Conservation (phyloP, 2,329 filamentous ascomycete species). For the Massarina eburnea region DNA sequence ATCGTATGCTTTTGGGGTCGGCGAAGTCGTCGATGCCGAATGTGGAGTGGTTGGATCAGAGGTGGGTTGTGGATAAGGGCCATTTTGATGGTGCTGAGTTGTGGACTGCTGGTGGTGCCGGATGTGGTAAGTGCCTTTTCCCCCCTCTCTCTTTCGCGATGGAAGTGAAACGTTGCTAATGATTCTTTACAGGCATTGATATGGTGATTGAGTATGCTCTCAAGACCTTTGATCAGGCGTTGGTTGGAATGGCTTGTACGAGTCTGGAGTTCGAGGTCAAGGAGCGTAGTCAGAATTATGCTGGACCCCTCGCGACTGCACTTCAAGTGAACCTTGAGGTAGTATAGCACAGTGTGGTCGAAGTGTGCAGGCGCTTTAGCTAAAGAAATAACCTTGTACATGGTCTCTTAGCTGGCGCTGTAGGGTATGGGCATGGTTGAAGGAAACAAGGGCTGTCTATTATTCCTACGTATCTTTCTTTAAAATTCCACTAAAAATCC, state of each 20-base stretch:
- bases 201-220: conserved; percentile 26
- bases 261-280: conserved; percentile 26
- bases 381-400: too few species aligned
- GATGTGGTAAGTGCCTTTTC: conserved; percentile 30
- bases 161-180: background rate
- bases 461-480: too few species aligned
- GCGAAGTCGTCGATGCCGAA: conserved; percentile 35
- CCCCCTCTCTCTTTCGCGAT: background rate
- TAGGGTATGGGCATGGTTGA: too few species aligned
- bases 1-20: conserved; percentile 30
- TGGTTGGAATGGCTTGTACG: conserved; percentile 16
- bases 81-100: conserved; percentile 38
- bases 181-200: conserved; percentile 21
- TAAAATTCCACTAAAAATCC: too few species aligned
- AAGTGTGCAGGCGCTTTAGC: too few species aligned
- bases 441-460: too few species aligned
- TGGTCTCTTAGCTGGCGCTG: too few species aligned
- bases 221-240: conserved; percentile 19
- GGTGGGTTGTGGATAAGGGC: conserved; percentile 42
- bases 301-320: background rate
- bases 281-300: conserved; percentile 14
- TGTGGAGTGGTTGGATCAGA: conserved; percentile 43
- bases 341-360: too few species aligned
- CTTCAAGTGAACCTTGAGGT: background rate
- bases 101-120: conserved; percentile 45